Conservation (phyloP, 2,329 filamentous ascomycete genomes). For the Myriosclerotinia duriaeana region DNA sequence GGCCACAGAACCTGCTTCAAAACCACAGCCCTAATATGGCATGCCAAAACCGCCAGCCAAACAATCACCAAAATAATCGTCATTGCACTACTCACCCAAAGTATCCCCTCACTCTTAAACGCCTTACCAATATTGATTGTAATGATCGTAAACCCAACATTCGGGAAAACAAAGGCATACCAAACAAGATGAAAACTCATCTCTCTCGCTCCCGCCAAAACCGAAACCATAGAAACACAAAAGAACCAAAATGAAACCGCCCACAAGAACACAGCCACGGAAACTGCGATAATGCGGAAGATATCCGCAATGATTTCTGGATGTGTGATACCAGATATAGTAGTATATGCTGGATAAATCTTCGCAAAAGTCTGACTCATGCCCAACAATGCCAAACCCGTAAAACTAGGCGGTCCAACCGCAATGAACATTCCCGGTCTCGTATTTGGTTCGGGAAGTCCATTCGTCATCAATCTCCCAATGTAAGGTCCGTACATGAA, state of each 20-base stretch:
- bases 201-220: constrained; percentile 43
- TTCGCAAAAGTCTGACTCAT: constrained; percentile 56
- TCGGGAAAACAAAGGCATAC: constrained; percentile 65
- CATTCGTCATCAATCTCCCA: constrained; percentile 58
- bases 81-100: constrained; percentile 52
- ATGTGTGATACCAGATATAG: constrained; percentile 44
- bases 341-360: constrained; percentile 33
- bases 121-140: constrained; percentile 55
- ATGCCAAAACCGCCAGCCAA: constrained; percentile 37
- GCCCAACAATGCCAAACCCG: constrained; percentile 66
- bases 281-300: constrained; percentile 43
- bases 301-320: constrained; percentile 42
- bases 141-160: constrained; percentile 58
- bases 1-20: constrained; percentile 41
- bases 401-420: constrained; percentile 71
- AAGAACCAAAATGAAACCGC: constrained; percentile 59
- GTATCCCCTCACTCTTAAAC: constrained; percentile 47
- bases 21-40: constrained; percentile 39
- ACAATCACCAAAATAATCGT: constrained; percentile 45
- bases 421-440: constrained; percentile 72
- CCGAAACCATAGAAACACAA: constrained; percentile 43
- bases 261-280: constrained; percentile 61
- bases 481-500: constrained; percentile 74
- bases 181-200: constrained; percentile 59
- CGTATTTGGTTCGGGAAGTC: constrained; percentile 62